Conservation (phyloP, 257 asterid genomes). For the Solanum neorickii region DNA sequence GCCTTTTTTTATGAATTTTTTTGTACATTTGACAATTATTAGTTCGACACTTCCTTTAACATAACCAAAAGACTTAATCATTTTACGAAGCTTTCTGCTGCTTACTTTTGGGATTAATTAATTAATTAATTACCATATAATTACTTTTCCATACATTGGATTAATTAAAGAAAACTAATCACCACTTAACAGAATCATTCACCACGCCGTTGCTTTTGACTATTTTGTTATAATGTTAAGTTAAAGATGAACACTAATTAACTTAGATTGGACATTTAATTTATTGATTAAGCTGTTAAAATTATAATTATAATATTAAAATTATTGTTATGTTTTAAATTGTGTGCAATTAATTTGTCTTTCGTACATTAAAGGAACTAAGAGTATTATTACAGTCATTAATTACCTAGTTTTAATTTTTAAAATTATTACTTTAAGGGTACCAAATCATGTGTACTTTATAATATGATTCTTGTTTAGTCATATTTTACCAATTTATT, state of each 20-base stretch:
- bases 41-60: constrained; percentile 11
- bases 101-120: not conserved
- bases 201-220: constrained; percentile 17
- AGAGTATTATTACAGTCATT: not conserved
- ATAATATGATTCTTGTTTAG: not conserved
- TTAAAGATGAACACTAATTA: not conserved
- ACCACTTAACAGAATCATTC: not conserved
- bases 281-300: not conserved
- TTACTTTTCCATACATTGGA: not conserved
- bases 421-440: not conserved
- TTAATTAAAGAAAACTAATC: not conserved
- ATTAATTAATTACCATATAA: not conserved
- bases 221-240: not conserved
- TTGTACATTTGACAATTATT: constrained; percentile 13
- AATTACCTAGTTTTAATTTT: not conserved
- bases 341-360: not conserved
- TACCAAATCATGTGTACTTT: not conserved
- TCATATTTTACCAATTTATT: not conserved
- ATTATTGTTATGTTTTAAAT: not conserved
- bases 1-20: not conserved
- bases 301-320: not conserved
- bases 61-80: constrained; percentile 31
- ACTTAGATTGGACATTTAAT: not conserved
- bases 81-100: constrained; percentile 14
- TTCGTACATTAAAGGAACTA: not conserved